Base-by-base conservation (phyloP, 441 rosid species). In the Aleurites moluccanus region DNA sequence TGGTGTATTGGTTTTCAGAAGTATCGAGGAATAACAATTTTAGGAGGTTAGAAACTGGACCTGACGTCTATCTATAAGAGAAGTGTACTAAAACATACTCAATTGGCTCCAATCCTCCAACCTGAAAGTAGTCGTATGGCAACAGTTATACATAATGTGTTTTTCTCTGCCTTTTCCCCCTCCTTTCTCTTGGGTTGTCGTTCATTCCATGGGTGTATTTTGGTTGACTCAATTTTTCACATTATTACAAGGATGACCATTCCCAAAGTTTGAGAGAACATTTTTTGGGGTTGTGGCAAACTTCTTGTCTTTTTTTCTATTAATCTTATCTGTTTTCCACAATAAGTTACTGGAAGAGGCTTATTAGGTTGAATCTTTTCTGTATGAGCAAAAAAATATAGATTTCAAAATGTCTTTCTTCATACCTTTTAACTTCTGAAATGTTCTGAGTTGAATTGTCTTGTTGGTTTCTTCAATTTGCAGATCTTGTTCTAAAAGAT, bases 401-500 rank as follows among this genome's bases (percentile, higher is more conserved):
- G 49, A 30, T 27, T 69, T 47, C 52, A 15, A 23, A 52, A 53
- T 72, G 23, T 53, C 64, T 30, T 60, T 21, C 10, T 49, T n/a
- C n/a, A n/a, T n/a, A n/a, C n/a, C n/a, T 60, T 62, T n/a, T 2
- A 28, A 8, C 20, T 5, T 57, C 25, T 60, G 9, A 47, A 69
- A 47, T 13, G 8, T 42, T 56, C 27, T 11, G 62, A 45, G 59
- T 57, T 38, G 60, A 45, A 75, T 63, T 4, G 3, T 53, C 67
- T 30, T 20, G 21, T 73, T 69, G 10, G n/a, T 40, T 80, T 72
- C 28, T 78, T 67, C 18, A 21, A 71, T 67, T 73, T 85, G 80
- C 91, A 94, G 99, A 96, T 86, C 88, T 94, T 78, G 91, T 96
- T 82, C 85, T 96, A 56, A 94, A 90, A 83, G 95, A 96, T 84